phyloP scores from a whole-genome alignment of 1,284 basidiomycete species.

The Porodaedalea pini region DNA sequence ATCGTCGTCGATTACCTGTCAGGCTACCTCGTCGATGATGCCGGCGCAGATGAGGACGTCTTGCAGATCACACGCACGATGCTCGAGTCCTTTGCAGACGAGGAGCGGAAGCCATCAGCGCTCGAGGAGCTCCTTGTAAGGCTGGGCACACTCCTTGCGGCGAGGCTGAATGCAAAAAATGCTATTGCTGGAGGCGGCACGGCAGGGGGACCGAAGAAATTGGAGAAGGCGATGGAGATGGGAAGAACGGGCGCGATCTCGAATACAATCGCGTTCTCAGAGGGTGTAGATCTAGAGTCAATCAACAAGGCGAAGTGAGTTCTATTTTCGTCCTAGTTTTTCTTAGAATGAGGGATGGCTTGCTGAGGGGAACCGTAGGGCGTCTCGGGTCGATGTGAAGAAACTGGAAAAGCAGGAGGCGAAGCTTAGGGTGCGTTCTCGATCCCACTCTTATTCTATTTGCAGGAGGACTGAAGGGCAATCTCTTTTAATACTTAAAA shows the following conservation, averaged over 20 bases:
- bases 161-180: slow-evolving; percentile 55
- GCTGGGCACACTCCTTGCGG: slow-evolving; percentile 64
- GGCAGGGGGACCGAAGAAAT: slow-evolving; percentile 59
- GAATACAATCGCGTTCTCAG: slow-evolving; percentile 77
- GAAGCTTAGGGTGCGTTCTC: slow-evolving; percentile 72
- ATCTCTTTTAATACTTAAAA: neutral
- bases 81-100: slow-evolving; percentile 65
- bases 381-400: slow-evolving; percentile 94
- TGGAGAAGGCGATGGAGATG: slow-evolving; percentile 96
- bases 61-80: slow-evolving; percentile 75
- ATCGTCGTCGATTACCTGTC: slow-evolving; percentile 91
- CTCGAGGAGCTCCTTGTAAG: slow-evolving; percentile 64
- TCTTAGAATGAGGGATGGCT: neutral
- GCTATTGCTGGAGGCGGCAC: slow-evolving; percentile 32
- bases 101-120: slow-evolving; percentile 42
- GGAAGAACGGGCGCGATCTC: slow-evolving; percentile 81
- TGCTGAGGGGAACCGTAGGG: slow-evolving; percentile 44
- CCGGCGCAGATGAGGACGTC: slow-evolving; percentile 87
- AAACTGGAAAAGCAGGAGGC: slow-evolving; percentile 99
- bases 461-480: neutral
- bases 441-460: neutral
- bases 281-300: slow-evolving; percentile 90
- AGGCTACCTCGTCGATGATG: slow-evolving; percentile 90
- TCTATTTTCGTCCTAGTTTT: neutral
- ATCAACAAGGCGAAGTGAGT: slow-evolving; percentile 91